These are phyloP conservation scores for Herpetospermum pedunculosum DNA, from an alignment of 306 rosid species.

Conservation along the genomic window DNA sequence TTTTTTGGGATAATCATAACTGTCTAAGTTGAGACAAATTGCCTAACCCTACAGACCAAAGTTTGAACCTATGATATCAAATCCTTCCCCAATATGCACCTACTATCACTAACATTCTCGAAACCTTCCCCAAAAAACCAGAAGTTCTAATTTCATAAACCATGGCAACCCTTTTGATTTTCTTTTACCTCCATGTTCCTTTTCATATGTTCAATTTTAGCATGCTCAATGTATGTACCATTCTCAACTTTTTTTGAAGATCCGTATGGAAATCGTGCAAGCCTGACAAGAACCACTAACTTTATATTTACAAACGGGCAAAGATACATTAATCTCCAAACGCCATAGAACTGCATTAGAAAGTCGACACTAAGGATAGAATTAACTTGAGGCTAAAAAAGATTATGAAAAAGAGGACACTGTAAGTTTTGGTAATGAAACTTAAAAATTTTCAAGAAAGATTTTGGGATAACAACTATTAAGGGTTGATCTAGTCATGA, in stretches of 20 bases:
- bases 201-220: not conserved
- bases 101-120: not conserved
- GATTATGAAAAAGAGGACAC: not conserved
- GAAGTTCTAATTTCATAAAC: not conserved
- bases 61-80: not conserved
- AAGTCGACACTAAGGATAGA: not conserved
- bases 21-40: not conserved
- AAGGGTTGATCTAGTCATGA: too few relatives aligned
- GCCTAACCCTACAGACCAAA: not conserved
- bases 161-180: slow-evolving; percentile 1
- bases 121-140: not conserved
- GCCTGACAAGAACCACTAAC: not conserved
- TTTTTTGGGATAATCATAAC: not conserved
- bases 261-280: not conserved
- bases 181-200: not conserved
- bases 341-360: not conserved
- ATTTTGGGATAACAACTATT: too few relatives aligned
- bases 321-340: not conserved
- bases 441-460: not conserved
- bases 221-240: not conserved
- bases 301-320: not conserved
- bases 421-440: not conserved
- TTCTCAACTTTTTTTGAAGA: not conserved
- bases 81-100: not conserved
- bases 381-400: not conserved